phyloP scores from a whole-genome alignment of 78 protist genomes.

The Cyanophora paradoxa region DNA sequence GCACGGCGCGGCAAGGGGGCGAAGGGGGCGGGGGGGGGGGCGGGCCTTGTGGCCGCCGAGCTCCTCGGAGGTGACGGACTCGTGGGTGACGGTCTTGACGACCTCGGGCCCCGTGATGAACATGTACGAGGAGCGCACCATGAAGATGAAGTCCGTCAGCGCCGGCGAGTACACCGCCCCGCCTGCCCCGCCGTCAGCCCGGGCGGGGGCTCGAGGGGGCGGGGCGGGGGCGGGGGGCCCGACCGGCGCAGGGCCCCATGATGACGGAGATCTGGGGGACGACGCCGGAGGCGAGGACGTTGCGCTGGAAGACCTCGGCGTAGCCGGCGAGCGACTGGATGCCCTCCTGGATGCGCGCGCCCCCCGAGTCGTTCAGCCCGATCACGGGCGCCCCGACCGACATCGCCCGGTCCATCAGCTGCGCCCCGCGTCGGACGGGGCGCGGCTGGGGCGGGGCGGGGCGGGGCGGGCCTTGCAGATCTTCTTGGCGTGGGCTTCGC shows the following conservation, averaged over 20 bases:
- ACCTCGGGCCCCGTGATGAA: slow-evolving; percentile 97
- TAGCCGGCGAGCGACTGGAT: slow-evolving; percentile 93
- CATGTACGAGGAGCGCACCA: slow-evolving; percentile 72
- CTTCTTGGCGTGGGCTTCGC: slow-evolving; percentile 92
- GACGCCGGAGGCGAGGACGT: slow-evolving; percentile 89
- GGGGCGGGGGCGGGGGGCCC: background rate
- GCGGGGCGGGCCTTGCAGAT: too few relatives aligned
- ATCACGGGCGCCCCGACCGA: slow-evolving; percentile 91
- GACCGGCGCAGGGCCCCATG: slow-evolving; percentile 97
- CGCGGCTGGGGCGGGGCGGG: too few relatives aligned
- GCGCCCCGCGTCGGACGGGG: background rate
- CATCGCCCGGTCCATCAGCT: slow-evolving; percentile 96
- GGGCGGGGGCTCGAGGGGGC: background rate
- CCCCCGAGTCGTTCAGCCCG: slow-evolving; percentile 96
- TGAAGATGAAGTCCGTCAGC: slow-evolving; percentile 36
- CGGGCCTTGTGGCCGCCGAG: too few relatives aligned
- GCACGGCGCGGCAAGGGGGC: too few relatives aligned
- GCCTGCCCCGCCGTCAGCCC: too few relatives aligned
- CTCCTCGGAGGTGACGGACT: slow-evolving; percentile 77
- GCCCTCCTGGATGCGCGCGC: slow-evolving; percentile 98
- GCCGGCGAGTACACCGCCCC: slow-evolving; percentile 97
- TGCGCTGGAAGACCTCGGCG: slow-evolving; percentile 86
- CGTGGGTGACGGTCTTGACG: slow-evolving; percentile 83
- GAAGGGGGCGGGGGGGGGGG: too few relatives aligned
- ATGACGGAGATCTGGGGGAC: slow-evolving; percentile 88